phyloP scores from a whole-genome alignment of 192 early-diverging fungal species.

The Dissophora ornata region DNA sequence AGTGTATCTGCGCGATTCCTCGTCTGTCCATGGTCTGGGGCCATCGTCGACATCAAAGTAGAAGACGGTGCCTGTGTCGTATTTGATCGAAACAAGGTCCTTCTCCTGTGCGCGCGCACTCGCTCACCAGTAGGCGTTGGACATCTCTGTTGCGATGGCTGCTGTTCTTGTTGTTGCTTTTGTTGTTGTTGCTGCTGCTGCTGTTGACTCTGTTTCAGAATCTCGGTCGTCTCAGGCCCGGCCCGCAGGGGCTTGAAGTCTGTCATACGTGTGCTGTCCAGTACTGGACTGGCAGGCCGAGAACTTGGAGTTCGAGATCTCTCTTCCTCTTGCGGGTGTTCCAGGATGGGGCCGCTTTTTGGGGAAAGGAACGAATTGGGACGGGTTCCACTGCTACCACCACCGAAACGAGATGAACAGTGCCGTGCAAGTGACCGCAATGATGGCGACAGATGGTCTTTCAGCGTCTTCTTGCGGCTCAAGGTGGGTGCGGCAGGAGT shows the following conservation, averaged over 20 bases:
- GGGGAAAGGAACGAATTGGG: conserved; percentile 18
- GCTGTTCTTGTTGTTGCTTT: neutral
- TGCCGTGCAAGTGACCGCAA: conserved; percentile 28
- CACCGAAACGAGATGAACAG: conserved; percentile 33
- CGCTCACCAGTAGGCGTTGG: neutral
- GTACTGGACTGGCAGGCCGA: neutral
- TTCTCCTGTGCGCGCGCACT: conserved; percentile 11
- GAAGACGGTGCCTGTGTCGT: conserved; percentile 14
- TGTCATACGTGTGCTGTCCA: conserved; percentile 18
- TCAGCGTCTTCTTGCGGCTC: conserved; percentile 24
- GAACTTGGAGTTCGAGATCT: conserved; percentile 9
- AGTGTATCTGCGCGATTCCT: neutral
- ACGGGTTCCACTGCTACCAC: conserved; percentile 9
- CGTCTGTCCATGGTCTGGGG: neutral
- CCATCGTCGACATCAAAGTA: neutral
- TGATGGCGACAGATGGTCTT: conserved; percentile 27
- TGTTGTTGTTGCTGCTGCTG: conserved; percentile 2
- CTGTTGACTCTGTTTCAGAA: conserved; percentile 3
- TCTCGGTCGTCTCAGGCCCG: conserved; percentile 37
- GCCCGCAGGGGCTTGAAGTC: conserved; percentile 36
- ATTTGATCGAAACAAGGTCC: conserved; percentile 19
- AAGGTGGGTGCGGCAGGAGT: neutral
- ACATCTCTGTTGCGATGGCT: neutral
- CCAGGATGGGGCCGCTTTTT: neutral
- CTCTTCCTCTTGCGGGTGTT: neutral